These are phyloP conservation scores for Deuterostichococcus epilithicus DNA, from an alignment of 139 green algal genomes.

Conservation along the genomic window DNA sequence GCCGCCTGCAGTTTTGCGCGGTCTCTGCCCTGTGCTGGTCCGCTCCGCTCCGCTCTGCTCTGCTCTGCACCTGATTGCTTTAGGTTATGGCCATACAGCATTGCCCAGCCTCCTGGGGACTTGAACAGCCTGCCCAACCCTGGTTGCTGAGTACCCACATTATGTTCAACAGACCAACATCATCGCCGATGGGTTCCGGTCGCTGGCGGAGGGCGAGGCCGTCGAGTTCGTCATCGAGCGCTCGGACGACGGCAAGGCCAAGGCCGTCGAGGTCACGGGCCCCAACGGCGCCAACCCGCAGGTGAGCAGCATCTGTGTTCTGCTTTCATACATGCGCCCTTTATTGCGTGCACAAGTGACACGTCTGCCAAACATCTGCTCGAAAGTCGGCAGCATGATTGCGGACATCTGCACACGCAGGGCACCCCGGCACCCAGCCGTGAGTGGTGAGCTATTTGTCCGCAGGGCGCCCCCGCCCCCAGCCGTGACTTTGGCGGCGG, in stretches of 20 bases:
- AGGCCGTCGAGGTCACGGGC: constrained; percentile 44
- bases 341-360: too few species aligned
- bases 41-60: neutral
- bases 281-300: constrained; percentile 37
- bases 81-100: neutral
- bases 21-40: neutral
- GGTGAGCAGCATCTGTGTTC: constrained; percentile 27
- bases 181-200: constrained; percentile 71
- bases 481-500: neutral
- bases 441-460: neutral
- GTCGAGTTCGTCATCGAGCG: constrained; percentile 73
- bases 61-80: neutral
- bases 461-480: neutral
- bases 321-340: neutral
- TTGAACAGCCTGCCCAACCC: neutral
- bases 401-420: too few species aligned
- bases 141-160: neutral
- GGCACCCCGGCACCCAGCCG: neutral
- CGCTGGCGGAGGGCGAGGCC: constrained; percentile 60
- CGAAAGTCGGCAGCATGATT: too few species aligned
- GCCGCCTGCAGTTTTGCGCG: neutral
- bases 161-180: constrained; percentile 58
- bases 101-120: neutral
- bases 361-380: too few species aligned
- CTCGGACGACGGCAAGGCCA: constrained; percentile 34